Evolutionary conservation across 2,329 filamentous ascomycete genomes (phyloP).

Genomic region (Alternaria sp.): DNA sequence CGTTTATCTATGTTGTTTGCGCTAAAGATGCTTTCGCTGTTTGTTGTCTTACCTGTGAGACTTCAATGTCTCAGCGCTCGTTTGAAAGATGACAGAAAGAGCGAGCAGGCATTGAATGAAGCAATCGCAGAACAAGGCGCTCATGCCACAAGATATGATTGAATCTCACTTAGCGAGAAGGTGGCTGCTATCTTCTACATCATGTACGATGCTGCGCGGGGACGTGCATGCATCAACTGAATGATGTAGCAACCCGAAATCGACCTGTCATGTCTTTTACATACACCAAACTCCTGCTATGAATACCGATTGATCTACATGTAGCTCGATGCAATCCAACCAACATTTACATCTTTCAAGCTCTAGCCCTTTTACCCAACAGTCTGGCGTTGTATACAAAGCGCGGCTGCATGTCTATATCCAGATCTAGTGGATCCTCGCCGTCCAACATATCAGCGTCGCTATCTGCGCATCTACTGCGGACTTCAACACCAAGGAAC

Average conservation of each 20-base stretch:
- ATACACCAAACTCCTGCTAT: background rate
- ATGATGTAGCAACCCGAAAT: background rate
- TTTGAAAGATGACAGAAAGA: background rate
- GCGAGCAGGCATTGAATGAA: background rate
- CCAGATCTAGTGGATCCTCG: slow-evolving; percentile 10
- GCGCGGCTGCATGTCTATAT: slow-evolving; percentile 17
- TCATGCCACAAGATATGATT: background rate
- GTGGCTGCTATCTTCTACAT: rapidly evolving
- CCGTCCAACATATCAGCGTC: slow-evolving; percentile 4
- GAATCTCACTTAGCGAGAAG: background rate
- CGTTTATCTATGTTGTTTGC: background rate
- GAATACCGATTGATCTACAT: background rate
- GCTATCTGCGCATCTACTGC: background rate
- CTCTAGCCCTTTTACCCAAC: background rate
- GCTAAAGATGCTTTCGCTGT: background rate
- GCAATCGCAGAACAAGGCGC: background rate
- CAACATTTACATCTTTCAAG: background rate
- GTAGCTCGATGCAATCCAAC: background rate
- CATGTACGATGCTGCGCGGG: background rate
- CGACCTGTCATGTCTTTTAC: background rate
- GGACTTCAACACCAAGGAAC: background rate
- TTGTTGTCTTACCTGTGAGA: background rate
- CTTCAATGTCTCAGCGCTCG: background rate
- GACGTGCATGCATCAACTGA: background rate
- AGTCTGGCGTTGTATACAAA: slow-evolving; percentile 12